A percentile compares a stretch with the other conserved stretches of the same genome.
phyloP scores from a whole-genome alignment of 2,329 filamentous ascomycete species.

The Coccinonectria pachysandricola region DNA sequence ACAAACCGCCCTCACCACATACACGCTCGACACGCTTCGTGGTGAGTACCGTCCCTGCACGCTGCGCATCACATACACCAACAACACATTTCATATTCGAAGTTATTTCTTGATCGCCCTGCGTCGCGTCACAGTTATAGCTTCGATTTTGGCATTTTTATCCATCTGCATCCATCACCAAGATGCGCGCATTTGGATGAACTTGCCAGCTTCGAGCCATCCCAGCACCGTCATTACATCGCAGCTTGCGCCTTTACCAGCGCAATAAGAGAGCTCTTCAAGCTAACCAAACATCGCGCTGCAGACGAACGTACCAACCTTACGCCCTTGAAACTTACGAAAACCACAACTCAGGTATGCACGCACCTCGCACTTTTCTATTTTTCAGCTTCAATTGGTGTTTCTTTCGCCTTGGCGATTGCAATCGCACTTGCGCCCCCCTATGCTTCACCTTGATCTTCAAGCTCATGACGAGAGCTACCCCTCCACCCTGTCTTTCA shows the following conservation, averaged over 20 bases:
- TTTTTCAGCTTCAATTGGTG: slow-evolving; percentile 7
- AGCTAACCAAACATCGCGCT: slow-evolving; percentile 21
- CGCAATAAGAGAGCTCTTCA: too few species aligned
- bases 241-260: slow-evolving; percentile 9
- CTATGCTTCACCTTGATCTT: slow-evolving; percentile 6
- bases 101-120: slow-evolving; percentile 5
- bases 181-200: slow-evolving; percentile 13
- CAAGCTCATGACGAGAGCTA: slow-evolving; percentile 13
- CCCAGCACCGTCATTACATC: slow-evolving; percentile 4
- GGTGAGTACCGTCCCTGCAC: slow-evolving; percentile 40
- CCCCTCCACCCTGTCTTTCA: slow-evolving; percentile 10
- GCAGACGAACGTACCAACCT: slow-evolving; percentile 16
- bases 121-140: slow-evolving; percentile 8
- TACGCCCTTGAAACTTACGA: slow-evolving; percentile 4
- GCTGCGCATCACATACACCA: slow-evolving; percentile 18
- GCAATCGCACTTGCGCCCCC: slow-evolving; percentile 23
- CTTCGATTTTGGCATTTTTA: slow-evolving; percentile 11
- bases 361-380: slow-evolving; percentile 5
- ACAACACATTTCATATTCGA: slow-evolving; percentile 28
- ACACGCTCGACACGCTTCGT: slow-evolving; percentile 30
- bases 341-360: slow-evolving; percentile 15
- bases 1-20: slow-evolving; percentile 34
- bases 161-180: slow-evolving; percentile 8
- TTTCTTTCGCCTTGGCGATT: slow-evolving; percentile 9
- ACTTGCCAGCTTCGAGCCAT: too few species aligned